Conservation (phyloP, 768 basidiomycete genomes). For the Pleurotus tuber-regium region DNA sequence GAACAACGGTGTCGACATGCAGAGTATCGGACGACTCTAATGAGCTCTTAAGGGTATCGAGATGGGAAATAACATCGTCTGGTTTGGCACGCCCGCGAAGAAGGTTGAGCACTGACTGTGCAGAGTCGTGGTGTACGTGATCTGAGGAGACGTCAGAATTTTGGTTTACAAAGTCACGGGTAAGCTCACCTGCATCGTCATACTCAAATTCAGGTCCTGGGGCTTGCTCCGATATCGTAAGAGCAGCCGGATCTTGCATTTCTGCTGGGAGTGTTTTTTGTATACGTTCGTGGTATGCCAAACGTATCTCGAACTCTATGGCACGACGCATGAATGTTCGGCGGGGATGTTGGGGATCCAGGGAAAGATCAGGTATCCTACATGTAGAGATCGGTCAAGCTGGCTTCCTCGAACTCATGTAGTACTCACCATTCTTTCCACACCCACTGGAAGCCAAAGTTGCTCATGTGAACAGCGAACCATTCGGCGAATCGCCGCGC, state of each 20-base stretch:
- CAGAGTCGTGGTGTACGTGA: slow-evolving; percentile 76
- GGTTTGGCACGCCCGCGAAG: slow-evolving; percentile 80
- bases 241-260: slow-evolving; percentile 67
- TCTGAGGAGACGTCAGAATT: slow-evolving; percentile 38
- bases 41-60: slow-evolving; percentile 66
- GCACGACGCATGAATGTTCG: slow-evolving; percentile 85
- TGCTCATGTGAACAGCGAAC: slow-evolving; percentile 96
- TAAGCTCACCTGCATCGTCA: slow-evolving; percentile 66
- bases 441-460: slow-evolving; percentile 97
- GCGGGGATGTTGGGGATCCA: slow-evolving; percentile 79
- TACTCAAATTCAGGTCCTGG: slow-evolving; percentile 84
- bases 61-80: slow-evolving; percentile 73
- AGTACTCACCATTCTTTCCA: slow-evolving; percentile 94
- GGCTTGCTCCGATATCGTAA: slow-evolving; percentile 63
- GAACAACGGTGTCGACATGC: slow-evolving; percentile 64
- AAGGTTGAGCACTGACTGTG: slow-evolving; percentile 73
- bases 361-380: slow-evolving; percentile 83
- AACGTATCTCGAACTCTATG: slow-evolving; percentile 83
- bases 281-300: slow-evolving; percentile 93
- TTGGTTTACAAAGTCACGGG: neutral
- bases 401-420: too few species aligned
- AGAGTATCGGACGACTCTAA: slow-evolving; percentile 57
- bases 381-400: too few species aligned
- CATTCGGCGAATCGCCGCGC: slow-evolving; percentile 85
- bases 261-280: slow-evolving; percentile 81